phyloP scores from a whole-genome alignment of 371 early-diverging fungal genomes.

The Encephalitozoon intestinalis region DNA sequence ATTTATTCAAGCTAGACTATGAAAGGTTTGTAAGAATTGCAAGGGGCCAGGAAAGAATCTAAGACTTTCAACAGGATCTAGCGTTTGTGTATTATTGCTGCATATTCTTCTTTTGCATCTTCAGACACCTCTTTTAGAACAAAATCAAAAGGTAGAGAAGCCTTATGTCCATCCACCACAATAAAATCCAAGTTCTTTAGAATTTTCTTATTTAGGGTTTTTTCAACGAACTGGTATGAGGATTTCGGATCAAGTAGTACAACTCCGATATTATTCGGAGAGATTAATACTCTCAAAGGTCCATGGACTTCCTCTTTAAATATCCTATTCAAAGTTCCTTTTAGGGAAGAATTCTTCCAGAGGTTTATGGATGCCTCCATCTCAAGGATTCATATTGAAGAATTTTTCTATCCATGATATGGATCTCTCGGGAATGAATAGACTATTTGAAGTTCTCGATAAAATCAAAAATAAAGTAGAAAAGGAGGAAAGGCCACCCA shows the following conservation, averaged over 20 bases:
- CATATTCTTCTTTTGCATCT: neutral
- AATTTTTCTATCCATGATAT: neutral
- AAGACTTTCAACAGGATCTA: neutral
- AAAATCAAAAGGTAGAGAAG: neutral
- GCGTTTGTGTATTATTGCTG: neutral
- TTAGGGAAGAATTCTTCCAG: neutral
- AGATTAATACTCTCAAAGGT: neutral
- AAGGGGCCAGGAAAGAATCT: neutral
- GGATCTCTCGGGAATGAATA: neutral
- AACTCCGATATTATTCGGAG: neutral
- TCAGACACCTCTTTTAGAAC: neutral
- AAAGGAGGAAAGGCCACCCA: neutral
- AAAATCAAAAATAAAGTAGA: neutral
- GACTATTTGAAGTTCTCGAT: neutral
- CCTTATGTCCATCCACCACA: neutral
- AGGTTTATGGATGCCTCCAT: neutral
- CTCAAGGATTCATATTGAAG: neutral
- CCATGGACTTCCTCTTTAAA: neutral
- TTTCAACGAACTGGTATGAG: neutral
- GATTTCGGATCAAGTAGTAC: neutral
- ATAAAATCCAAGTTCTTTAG: neutral
- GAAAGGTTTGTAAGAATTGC: constrained; percentile 41
- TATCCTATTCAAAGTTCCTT: neutral
- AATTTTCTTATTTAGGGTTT: neutral
- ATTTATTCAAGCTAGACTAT: constrained; percentile 39